phyloP scores from a whole-genome alignment of 1,139 yeast genomes.

The Geotrichum carabidarum region DNA sequence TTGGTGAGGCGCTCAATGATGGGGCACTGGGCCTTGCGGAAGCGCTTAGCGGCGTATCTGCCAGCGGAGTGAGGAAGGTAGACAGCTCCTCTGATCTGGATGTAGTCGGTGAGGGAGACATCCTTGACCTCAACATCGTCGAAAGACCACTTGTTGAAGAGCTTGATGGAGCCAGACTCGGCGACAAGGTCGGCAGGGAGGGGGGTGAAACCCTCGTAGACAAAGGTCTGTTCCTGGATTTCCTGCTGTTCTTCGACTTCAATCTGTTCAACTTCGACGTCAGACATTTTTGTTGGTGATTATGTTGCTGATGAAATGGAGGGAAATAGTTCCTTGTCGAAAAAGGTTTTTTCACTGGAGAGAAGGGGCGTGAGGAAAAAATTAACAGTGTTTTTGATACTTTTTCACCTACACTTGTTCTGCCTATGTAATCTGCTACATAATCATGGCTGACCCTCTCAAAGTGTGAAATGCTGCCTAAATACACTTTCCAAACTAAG shows the following conservation, averaged over 20 bases:
- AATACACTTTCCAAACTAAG: too few relatives aligned
- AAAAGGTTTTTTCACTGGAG: slow-evolving; percentile 16
- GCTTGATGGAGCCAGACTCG: slow-evolving; percentile 93
- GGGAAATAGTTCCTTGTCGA: slow-evolving; percentile 17
- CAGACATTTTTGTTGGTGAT: slow-evolving; percentile 29
- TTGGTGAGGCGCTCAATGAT: slow-evolving; percentile 98
- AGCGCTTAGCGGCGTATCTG: slow-evolving; percentile 98
- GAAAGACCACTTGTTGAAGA: slow-evolving; percentile 99
- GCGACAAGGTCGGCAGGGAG: slow-evolving; percentile 96
- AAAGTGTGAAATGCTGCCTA: too few relatives aligned
- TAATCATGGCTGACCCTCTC: neutral
- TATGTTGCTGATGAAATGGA: slow-evolving; percentile 16
- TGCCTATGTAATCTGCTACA: neutral
- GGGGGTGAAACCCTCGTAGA: slow-evolving; percentile 49
- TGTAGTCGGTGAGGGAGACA: slow-evolving; percentile 96
- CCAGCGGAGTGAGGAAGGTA: slow-evolving; percentile 99
- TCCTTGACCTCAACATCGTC: slow-evolving; percentile 97
- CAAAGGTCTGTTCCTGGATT: slow-evolving; percentile 27
- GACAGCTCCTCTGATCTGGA: slow-evolving; percentile 96
- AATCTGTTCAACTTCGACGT: slow-evolving; percentile 21
- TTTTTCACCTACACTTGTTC: neutral
- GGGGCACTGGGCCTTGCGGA: slow-evolving; percentile 99
- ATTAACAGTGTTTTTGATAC: neutral
- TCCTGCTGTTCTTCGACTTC: slow-evolving; percentile 20
- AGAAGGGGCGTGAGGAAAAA: slow-evolving; percentile 11